Evolutionary conservation across 352 stramenopile species (phyloP), one percentile per base, ranked within the genome.

Genomic region (Globisporangium iwayamae): DNA sequence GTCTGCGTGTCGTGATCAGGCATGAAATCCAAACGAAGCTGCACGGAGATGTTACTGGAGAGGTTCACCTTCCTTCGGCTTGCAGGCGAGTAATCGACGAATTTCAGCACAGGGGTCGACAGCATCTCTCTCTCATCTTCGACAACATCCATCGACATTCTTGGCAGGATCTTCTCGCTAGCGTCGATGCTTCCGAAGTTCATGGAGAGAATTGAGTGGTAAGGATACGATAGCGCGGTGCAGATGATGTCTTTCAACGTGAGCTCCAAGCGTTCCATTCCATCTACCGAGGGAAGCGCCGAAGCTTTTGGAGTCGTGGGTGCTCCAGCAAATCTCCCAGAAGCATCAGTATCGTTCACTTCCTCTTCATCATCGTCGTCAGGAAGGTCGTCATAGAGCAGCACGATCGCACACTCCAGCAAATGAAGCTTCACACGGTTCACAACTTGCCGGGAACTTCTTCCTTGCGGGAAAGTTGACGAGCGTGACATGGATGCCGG

Each of bases 311-410:
- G 66, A 41, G 72, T 66, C n/a, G 65, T 55, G 39, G 65, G 68
- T 9, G 67, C 59, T 1, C 72, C 63, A 20, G 64, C 65, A 8
- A 66, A 71, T 7, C 78, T 72, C 9, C 57, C 68, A 61, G 71
- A 48, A 18, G 41, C 56, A 2, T 56, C 52, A 18, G 71, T 68
- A 16, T 75, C 69, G 11, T 61, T 56, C 36, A 11, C 28, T 34
- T 77, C 64, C 1, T 70, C 51, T 1, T 69, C 68, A 13, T 79
- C 72, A 11, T 89, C 75, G 39, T 78, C 70, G 51, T 91, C 79
- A 1, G 72, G 74, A 20, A 94, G 65, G 57, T 96, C 86, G 60
- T 96, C 85, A 56, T 96, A 96, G 30, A 96, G 62, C 52, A 96
- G 60, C 25, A 90, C 66, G 36, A 88, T 70, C 3, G 90, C 69